phyloP scores from a whole-genome alignment of 768 basidiomycete species.

The Termitomyces sp. region DNA sequence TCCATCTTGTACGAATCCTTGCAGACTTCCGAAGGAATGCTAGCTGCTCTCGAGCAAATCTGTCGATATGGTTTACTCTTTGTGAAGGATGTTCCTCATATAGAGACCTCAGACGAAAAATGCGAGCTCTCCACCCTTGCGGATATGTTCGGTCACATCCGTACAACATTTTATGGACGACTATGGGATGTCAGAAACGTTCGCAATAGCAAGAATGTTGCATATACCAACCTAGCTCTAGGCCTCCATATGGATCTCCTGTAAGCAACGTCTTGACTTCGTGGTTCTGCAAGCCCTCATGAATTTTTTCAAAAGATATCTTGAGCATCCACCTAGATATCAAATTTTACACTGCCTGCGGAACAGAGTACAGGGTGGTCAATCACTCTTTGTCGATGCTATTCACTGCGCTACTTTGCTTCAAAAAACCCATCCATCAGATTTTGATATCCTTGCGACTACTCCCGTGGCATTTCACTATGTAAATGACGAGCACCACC shows the following conservation, averaged over 20 bases:
- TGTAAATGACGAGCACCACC: constrained; percentile 84
- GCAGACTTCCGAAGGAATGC: constrained; percentile 41
- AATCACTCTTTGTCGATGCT: constrained; percentile 85
- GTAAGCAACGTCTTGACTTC: constrained; percentile 41
- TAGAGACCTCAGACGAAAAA: constrained; percentile 50
- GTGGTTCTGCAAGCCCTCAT: not conserved
- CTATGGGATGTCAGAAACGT: constrained; percentile 86
- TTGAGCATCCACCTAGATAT: constrained; percentile 86
- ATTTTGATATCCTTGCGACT: constrained; percentile 56
- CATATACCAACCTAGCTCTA: constrained; percentile 88
- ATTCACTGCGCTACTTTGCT: constrained; percentile 60
- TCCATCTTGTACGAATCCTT: constrained; percentile 56
- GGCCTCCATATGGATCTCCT: constrained; percentile 91
- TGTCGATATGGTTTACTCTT: constrained; percentile 72
- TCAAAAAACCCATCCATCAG: constrained; percentile 38
- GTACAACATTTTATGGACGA: constrained; percentile 87
- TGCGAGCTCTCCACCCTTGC: constrained; percentile 74
- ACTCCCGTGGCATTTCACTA: constrained; percentile 87
- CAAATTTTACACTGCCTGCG: constrained; percentile 91
- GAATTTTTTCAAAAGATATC: constrained; percentile 56
- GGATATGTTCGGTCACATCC: constrained; percentile 66
- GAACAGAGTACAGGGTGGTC: constrained; percentile 80
- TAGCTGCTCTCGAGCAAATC: constrained; percentile 65
- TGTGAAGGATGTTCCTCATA: constrained; percentile 63
- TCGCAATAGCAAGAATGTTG: constrained; percentile 80